A percentile compares a stretch with the other conserved stretches of the same genome.
phyloP scores from a whole-genome alignment of 331 rosid genomes.

The Malus hybrid region DNA sequence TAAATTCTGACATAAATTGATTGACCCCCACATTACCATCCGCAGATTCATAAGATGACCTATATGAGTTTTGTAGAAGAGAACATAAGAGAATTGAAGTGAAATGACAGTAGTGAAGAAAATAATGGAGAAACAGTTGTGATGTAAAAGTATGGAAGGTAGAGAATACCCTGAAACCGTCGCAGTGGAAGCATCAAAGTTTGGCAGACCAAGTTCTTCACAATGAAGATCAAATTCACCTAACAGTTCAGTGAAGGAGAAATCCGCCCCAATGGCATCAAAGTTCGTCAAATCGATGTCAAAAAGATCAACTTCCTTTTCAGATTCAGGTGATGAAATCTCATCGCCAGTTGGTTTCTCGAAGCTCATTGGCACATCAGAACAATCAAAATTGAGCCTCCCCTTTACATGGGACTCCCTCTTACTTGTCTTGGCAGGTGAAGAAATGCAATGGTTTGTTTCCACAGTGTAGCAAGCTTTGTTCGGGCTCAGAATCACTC shows the following conservation, averaged over 20 bases:
- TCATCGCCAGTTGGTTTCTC: slow-evolving; percentile 28
- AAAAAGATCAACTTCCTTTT: slow-evolving; percentile 36
- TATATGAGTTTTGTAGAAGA: slow-evolving; percentile 8
- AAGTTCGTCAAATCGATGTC: slow-evolving; percentile 48
- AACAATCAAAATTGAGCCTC: slow-evolving; percentile 60
- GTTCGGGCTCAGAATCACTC: slow-evolving; percentile 74
- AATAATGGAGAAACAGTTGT: background rate
- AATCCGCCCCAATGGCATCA: slow-evolving; percentile 52
- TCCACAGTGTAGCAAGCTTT: slow-evolving; percentile 47
- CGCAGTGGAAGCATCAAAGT: slow-evolving; percentile 25
- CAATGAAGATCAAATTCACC: slow-evolving; percentile 47
- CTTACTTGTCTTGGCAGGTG: slow-evolving; percentile 41
- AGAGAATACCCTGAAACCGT: slow-evolving; percentile 56
- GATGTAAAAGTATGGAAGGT: background rate
- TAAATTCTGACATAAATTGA: slow-evolving; percentile 44
- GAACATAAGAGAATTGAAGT: background rate
- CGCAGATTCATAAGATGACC: slow-evolving; percentile 40
- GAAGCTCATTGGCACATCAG: slow-evolving; percentile 28
- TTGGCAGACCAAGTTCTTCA: slow-evolving; percentile 40
- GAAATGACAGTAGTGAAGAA: background rate
- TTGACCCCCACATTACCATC: slow-evolving; percentile 21
- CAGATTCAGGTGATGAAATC: slow-evolving; percentile 36
- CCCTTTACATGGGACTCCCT: slow-evolving; percentile 63
- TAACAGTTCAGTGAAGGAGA: slow-evolving; percentile 58
- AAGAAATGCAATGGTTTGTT: slow-evolving; percentile 58